These are phyloP conservation scores for Blastosporella zonata DNA, from an alignment of 1,284 basidiomycete genomes.

Conservation along the genomic window DNA sequence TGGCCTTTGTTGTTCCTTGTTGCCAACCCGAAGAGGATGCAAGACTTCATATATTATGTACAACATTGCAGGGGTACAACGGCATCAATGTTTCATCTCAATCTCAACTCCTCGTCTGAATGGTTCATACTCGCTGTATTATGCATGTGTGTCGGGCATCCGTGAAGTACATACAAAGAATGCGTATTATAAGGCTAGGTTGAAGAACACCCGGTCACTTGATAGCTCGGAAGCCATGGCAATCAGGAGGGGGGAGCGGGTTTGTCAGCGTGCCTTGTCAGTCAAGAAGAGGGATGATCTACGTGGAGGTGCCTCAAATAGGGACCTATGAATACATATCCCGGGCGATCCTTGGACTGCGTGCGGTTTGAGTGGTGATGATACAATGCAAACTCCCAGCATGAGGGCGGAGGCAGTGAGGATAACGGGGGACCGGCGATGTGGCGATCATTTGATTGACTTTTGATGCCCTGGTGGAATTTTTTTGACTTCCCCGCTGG, in stretches of 20 bases:
- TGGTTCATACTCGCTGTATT: neutral
- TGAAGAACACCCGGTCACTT: neutral
- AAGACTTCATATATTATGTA: neutral
- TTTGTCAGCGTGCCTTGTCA: neutral
- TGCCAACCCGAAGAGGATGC: neutral
- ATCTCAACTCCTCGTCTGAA: neutral
- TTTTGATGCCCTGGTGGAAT: conserved; percentile 11
- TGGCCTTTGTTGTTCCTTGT: neutral
- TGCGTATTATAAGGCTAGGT: neutral
- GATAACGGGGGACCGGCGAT: conserved; percentile 3
- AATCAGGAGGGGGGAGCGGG: neutral
- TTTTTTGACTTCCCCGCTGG: neutral
- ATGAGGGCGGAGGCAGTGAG: neutral
- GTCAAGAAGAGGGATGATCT: neutral
- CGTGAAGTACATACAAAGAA: neutral
- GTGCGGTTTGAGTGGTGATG: neutral
- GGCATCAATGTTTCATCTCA: neutral
- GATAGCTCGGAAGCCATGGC: conserved; percentile 5
- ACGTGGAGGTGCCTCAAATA: neutral
- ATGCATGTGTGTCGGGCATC: neutral
- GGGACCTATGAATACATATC: neutral
- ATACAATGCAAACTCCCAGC: neutral
- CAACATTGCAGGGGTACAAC: neutral
- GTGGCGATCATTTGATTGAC: conserved; percentile 18
- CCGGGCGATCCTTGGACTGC: neutral